Conservation (phyloP, 2,329 filamentous ascomycete species). For the Rugonectria rugulosa region DNA sequence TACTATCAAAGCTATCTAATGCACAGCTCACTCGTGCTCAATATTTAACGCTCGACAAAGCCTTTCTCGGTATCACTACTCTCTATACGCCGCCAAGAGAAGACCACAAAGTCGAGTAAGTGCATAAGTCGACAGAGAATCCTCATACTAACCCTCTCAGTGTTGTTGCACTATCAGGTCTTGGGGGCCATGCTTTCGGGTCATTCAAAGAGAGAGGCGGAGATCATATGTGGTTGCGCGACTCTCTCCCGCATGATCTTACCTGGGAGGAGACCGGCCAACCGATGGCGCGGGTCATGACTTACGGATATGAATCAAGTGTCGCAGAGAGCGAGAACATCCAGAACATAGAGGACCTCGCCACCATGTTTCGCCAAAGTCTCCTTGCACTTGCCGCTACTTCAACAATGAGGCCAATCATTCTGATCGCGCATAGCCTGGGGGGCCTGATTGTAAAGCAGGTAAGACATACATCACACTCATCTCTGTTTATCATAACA, state of each 20-base stretch:
- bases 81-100: slow-evolving; percentile 3
- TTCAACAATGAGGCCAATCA: neutral
- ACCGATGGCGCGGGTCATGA: slow-evolving; percentile 31
- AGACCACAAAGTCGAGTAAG: slow-evolving; percentile 13
- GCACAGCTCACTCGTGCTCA: neutral
- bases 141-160: neutral
- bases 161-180: slow-evolving; percentile 23
- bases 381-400: neutral
- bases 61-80: slow-evolving; percentile 15
- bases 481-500: neutral
- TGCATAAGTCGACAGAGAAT: neutral
- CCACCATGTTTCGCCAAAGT: slow-evolving; percentile 2
- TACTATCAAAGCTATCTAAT: neutral
- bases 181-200: slow-evolving; percentile 39
- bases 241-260: slow-evolving; percentile 35
- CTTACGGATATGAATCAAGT: slow-evolving; percentile 37
- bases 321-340: slow-evolving; percentile 10
- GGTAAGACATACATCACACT: neutral
- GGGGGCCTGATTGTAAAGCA: neutral
- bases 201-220: slow-evolving; percentile 40
- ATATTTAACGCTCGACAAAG: slow-evolving; percentile 6
- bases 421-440: neutral
- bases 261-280: neutral
- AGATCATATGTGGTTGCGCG: slow-evolving; percentile 41
- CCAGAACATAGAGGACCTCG: slow-evolving; percentile 23